Percentiles rank a stretch among this genome's conserved stretches.
Evolutionary conservation across 169 alveolate genomes (phyloP).

Genomic region (Plasmodium adleri): DNA sequence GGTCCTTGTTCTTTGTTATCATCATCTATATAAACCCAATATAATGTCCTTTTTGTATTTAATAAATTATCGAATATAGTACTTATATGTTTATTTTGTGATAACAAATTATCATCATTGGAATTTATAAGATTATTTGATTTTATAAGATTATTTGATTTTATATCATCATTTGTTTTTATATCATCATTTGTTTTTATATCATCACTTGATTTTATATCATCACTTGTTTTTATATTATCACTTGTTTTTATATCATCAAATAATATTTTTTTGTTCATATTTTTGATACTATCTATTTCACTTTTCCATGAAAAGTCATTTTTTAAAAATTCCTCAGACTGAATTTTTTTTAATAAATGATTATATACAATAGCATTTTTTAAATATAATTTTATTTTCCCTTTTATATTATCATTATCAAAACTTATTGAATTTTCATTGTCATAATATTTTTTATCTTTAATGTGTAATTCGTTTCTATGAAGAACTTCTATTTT

Average conservation of each 20-base stretch:
- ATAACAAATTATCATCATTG: not conserved
- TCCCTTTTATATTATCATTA: constrained; percentile 63
- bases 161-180: too few relatives aligned
- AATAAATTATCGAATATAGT: constrained; percentile 32
- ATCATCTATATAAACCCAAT: constrained; percentile 83
- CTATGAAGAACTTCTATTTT: constrained; percentile 61
- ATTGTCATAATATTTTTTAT: constrained; percentile 45
- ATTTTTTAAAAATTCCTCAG: constrained; percentile 32
- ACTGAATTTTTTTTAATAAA: constrained; percentile 38
- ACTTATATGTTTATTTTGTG: constrained; percentile 25
- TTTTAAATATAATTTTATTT: constrained; percentile 67
- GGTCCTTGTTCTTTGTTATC: constrained; percentile 79
- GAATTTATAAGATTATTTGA: not conserved
- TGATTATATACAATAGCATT: constrained; percentile 58
- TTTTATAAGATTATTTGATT: not conserved
- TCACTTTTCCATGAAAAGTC: constrained; percentile 8
- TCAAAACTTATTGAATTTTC: constrained; percentile 53
- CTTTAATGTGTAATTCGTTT: constrained; percentile 49
- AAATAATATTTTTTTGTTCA: not conserved
- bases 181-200: too few relatives aligned
- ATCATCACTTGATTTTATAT: too few relatives aligned
- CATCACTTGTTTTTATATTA: too few relatives aligned
- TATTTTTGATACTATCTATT: not conserved
- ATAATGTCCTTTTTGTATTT: constrained; percentile 57
- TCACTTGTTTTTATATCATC: too few relatives aligned